Evolutionary conservation across 345 rosid species (phyloP).

Genomic region (Psidium friedrichsthalianum): DNA sequence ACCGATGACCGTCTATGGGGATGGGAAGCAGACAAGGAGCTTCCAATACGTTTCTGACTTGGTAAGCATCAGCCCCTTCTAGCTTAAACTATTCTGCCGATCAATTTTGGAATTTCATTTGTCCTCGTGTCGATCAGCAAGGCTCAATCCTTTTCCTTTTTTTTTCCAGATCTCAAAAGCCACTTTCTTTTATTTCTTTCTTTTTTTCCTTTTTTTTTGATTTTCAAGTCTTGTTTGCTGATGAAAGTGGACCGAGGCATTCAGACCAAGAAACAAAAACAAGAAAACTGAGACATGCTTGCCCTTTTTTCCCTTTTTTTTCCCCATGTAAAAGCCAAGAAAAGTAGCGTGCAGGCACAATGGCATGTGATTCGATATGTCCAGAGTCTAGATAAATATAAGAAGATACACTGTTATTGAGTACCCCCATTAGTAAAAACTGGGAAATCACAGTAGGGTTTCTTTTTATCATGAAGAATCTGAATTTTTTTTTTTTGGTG

Average conservation of each 20-base stretch:
- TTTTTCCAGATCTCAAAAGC: background rate
- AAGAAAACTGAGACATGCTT: background rate
- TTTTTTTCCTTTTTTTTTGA: background rate
- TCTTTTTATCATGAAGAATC: background rate
- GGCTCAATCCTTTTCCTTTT: background rate
- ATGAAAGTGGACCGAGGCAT: background rate
- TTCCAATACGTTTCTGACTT: conserved; percentile 96
- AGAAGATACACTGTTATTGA: background rate
- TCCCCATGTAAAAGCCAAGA: background rate
- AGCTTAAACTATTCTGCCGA: background rate
- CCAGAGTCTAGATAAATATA: background rate
- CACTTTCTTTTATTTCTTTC: background rate
- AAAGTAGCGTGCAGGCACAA: background rate
- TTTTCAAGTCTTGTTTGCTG: background rate
- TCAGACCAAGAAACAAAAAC: background rate
- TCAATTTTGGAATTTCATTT: background rate
- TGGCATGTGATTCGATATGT: background rate
- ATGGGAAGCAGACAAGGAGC: conserved; percentile 99
- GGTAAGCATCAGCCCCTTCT: conserved; percentile 24
- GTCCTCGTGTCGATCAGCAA: background rate
- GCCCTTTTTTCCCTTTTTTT: background rate
- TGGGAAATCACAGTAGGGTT: background rate
- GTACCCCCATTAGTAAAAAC: background rate
- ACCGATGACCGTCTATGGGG: conserved; percentile 95
- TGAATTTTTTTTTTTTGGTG: background rate